These are phyloP conservation scores for Alternaria solani DNA, from an alignment of 2,329 filamentous ascomycete species.

Conservation along the genomic window DNA sequence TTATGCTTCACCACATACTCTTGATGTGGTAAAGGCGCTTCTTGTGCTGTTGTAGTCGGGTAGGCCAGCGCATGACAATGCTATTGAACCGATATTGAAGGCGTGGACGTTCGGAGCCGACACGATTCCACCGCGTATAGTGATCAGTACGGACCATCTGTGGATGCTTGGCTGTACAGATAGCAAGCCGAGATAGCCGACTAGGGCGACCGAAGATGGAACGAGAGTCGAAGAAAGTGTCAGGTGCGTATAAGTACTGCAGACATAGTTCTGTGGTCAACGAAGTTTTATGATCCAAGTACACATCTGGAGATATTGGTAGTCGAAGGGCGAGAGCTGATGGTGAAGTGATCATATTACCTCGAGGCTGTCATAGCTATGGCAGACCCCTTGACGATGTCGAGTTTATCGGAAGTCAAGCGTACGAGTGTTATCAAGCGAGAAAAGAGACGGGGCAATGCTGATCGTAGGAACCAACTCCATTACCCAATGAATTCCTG, in stretches of 20 bases:
- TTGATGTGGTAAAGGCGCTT: background rate
- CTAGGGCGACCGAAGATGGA: background rate
- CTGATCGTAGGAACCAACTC: background rate
- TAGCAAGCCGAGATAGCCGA: background rate
- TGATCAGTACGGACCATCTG: background rate
- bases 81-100: background rate
- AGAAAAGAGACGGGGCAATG: background rate
- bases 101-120: background rate
- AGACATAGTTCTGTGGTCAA: too few relatives aligned
- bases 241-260: background rate
- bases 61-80: slow-evolving; percentile 1
- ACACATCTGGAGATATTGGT: background rate
- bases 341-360: background rate
- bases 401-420: background rate
- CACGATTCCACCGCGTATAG: slow-evolving; percentile 3
- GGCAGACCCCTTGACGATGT: background rate
- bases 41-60: background rate
- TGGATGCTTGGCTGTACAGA: background rate
- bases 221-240: background rate
- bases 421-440: background rate
- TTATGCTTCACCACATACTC: background rate
- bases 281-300: background rate
- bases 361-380: slow-evolving; percentile 3
- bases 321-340: background rate
- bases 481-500: background rate